Evolutionary conservation across 2,329 filamentous ascomycete genomes (phyloP), one percentile per base, ranked within the genome.

Genomic region (Aspergillus fijiensis): DNA sequence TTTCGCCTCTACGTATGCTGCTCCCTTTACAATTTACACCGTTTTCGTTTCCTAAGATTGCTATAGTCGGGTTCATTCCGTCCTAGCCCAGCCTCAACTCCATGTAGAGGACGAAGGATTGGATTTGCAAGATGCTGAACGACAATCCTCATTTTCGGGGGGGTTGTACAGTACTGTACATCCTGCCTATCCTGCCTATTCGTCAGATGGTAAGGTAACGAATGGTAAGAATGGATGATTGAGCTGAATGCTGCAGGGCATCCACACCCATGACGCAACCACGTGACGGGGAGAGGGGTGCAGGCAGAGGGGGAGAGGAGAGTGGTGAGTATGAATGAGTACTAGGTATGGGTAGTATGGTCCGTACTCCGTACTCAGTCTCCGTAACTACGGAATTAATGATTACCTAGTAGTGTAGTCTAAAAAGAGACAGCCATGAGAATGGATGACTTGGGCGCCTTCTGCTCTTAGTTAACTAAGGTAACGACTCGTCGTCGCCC

Each of bases 181-280:
- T 29, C 27, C 27, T 29, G 27, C 27, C 27, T 29, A 29, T 29
- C 2, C 27, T 29, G 7, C 27, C 27, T 29, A 47, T 55, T 47
- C 52, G 23, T 47, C 11, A 19, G 19, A 39, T 27, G 33, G 42
- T 21, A 27, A 35, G 39, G 39, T 45, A 45, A 45, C 16, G 39
- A 45, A 19, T 19, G 16, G 16, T 45, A 45, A 45, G 39, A 9
- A 7, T 9, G n/a, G n/a, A 58, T 48, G 29, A 57, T 51, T 23
- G 27, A 29, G 27, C 27, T 29, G 27, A 60, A 49, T 67, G 61
- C 65, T 67, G 64, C 65, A 67, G 53, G 51, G 62, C 61, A 67
- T 60, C 63, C 66, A 67, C 69, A 66, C 68, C 67, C 67, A 72
- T 74, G 70, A 73, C 69, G 70, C 70, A 71, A 66, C 67, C 72